These are phyloP conservation scores for Setomelanomma holmii DNA, from an alignment of 2,329 filamentous ascomycete species.

Conservation along the genomic window DNA sequence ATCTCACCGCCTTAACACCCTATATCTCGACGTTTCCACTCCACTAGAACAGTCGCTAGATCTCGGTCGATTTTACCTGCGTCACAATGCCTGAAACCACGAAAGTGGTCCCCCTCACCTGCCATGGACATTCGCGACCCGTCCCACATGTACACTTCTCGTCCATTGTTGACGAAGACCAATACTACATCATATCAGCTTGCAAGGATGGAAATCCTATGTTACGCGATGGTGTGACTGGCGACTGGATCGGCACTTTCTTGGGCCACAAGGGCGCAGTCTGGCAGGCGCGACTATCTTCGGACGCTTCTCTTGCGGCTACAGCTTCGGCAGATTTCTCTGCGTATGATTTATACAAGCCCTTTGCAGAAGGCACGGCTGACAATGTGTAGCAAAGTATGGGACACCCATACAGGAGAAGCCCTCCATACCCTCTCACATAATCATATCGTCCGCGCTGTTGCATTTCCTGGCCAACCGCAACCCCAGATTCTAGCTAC, in stretches of 20 bases:
- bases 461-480: constrained; percentile 80
- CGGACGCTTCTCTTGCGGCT: constrained; percentile 85
- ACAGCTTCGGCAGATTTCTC: constrained; percentile 97
- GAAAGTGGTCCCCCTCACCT: constrained; percentile 85
- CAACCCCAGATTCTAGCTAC: constrained; percentile 85
- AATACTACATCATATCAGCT: constrained; percentile 91
- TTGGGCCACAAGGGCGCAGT: constrained; percentile 98
- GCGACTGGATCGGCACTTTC: constrained; percentile 84
- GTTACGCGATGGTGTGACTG: constrained; percentile 94
- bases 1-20: constrained; percentile 7
- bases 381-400: constrained; percentile 74
- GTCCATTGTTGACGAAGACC: constrained; percentile 78
- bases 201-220: constrained; percentile 99
- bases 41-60: no score
- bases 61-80: constrained; percentile 4
- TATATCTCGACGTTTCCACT: no score
- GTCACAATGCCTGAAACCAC: constrained; percentile 50
- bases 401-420: constrained; percentile 96
- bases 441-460: constrained; percentile 91
- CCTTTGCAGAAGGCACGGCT: constrained; percentile 22
- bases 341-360: constrained; percentile 66
- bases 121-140: constrained; percentile 90
- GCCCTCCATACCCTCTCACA: constrained; percentile 86
- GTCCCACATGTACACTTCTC: constrained; percentile 94
- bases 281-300: constrained; percentile 91